Conservation (phyloP, 169 alveolate species). For the Plasmodium inui region DNA sequence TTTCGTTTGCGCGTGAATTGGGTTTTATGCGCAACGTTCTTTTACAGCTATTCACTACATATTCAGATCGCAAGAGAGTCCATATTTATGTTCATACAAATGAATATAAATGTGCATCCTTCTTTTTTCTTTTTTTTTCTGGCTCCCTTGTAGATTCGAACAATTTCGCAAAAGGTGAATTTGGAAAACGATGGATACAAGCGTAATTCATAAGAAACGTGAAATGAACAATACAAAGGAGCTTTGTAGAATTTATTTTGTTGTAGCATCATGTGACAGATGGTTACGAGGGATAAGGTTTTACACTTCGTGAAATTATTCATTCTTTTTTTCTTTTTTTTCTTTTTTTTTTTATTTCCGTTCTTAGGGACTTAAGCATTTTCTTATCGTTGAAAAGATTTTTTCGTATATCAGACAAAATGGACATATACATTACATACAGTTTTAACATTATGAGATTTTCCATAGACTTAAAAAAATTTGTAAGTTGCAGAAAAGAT, state of each 20-base stretch:
- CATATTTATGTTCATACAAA: not conserved
- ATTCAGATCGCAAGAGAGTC: not conserved
- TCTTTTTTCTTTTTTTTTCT: no score
- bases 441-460: constrained; percentile 39
- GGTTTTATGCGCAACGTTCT: not conserved
- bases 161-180: constrained; percentile 34
- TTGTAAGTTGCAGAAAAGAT: constrained; percentile 21
- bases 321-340: not conserved
- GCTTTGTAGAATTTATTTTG: not conserved
- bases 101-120: not conserved
- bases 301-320: not conserved
- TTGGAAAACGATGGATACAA: constrained; percentile 70
- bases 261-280: not conserved
- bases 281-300: not conserved
- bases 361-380: constrained; percentile 49
- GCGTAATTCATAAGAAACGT: constrained; percentile 17
- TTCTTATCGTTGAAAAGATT: constrained; percentile 36
- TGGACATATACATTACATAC: constrained; percentile 66
- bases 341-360: not conserved
- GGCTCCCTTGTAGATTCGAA: constrained; percentile 51
- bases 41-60: not conserved
- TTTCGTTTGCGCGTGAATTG: not conserved
- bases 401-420: constrained; percentile 46
- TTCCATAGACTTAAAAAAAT: constrained; percentile 57
- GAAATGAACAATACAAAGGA: not conserved